Evolutionary conservation across 2,329 filamentous ascomycete species (phyloP), one percentile per base, ranked within the genome.

Genomic region (Epichloe baconii): DNA sequence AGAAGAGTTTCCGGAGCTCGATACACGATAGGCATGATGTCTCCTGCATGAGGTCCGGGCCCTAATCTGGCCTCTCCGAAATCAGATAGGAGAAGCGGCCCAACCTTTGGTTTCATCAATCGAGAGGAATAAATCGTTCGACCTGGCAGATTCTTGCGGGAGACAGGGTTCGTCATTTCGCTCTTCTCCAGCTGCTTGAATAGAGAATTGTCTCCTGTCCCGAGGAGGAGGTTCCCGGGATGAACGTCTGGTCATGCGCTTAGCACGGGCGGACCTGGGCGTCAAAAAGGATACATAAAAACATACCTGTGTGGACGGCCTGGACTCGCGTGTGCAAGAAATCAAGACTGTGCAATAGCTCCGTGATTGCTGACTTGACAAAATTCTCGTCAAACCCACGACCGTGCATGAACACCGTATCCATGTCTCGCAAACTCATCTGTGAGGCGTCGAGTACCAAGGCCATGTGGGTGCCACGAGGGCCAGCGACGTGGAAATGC

Each of bases 21-120:
- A 14, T 43, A 14, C 19, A 42, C 4, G 26, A 60, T 54, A 0
- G 61, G 60, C 59, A 63, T 63, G 35, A 65, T 64, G 12, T 64
- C 60, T 11, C 57, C 59, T 1, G 54, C 55, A n/a, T 61, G 59
- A 3, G 61, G 17, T 55, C 36, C 35, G 57, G 21, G 21, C 5
- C 41, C 41, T 3, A 43, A 21, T 26, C 41, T 43, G 41, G 41
- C 12, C 21, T 43, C 41, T 26, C 41, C 41, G n/a, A 43, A 43
- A 17, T 43, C 41, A 23, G 41, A 23, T 3, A 43, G 14, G 10
- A 43, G 41, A 3, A 43, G 21, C 6, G 41, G 41, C 19, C 41
- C 63, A 49, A 41, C 23, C 35, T 11, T 8, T 19, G 47, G 21
- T 51, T 14, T 43, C 19, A 23, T 10, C 3, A 43, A 1, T 5